phyloP scores from a whole-genome alignment of 371 early-diverging fungal species.

The Mortierella sp. region DNA sequence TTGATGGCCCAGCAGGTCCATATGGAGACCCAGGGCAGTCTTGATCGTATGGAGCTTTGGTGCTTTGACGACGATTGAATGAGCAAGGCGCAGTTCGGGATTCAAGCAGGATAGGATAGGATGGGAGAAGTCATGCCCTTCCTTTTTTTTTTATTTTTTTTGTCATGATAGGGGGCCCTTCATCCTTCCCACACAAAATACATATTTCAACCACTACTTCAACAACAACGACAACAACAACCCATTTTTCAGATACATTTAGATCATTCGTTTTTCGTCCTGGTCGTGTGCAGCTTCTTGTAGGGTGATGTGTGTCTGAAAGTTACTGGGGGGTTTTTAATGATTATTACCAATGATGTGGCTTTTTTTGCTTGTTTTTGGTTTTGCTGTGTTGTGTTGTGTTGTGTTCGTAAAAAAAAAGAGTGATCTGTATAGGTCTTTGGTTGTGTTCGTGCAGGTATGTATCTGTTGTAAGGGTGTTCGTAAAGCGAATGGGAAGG shows the following conservation, averaged over 20 bases:
- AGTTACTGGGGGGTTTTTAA: too few species aligned
- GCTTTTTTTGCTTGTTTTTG: background rate
- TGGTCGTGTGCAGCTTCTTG: too few species aligned
- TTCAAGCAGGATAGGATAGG: background rate
- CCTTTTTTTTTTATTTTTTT: background rate
- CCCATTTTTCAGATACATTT: too few species aligned
- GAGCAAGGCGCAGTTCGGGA: background rate
- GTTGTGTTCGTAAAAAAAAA: too few species aligned
- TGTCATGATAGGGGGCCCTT: background rate
- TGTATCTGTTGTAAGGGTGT: too few species aligned
- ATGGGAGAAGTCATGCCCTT: background rate
- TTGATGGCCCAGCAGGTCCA: conserved; percentile 83
- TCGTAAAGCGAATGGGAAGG: too few species aligned
- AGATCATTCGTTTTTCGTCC: too few species aligned
- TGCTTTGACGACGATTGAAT: conserved; percentile 59
- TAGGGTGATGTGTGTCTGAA: too few species aligned
- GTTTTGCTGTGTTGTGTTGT: too few species aligned
- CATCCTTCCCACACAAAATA: background rate
- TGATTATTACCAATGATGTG: background rate
- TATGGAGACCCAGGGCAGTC: conserved; percentile 58
- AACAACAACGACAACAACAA: too few species aligned
- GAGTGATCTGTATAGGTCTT: too few species aligned
- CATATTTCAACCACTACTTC: background rate
- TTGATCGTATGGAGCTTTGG: conserved; percentile 77
- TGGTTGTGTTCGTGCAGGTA: too few species aligned